Conservation (phyloP, 2,329 filamentous ascomycete genomes). For the Paraphaeosphaeria sporulosa region DNA sequence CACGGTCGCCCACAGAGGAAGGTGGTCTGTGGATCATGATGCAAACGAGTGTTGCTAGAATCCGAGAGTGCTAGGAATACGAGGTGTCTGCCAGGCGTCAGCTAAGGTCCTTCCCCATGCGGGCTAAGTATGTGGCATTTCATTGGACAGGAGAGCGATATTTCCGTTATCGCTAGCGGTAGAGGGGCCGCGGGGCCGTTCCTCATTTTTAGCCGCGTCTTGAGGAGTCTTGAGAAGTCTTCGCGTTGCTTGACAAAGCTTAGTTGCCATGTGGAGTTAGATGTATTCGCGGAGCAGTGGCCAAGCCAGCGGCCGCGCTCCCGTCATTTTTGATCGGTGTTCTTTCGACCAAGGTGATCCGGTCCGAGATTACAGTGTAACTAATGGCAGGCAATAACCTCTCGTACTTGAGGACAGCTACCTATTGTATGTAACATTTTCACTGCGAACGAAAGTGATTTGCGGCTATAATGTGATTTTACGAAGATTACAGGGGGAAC, state of each 20-base stretch:
- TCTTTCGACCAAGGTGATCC: neutral
- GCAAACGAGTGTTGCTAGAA: neutral
- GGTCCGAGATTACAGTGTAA: neutral
- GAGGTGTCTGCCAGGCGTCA: neutral
- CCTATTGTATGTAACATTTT: neutral
- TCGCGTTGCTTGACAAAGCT: neutral
- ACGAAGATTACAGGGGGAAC: neutral
- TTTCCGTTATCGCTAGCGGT: neutral
- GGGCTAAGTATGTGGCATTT: neutral
- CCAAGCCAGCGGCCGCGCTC: neutral
- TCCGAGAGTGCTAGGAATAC: neutral
- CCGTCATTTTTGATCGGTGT: neutral
- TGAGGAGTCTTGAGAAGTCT: neutral
- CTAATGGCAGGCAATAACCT: neutral
- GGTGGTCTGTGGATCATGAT: neutral
- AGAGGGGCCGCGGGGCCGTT: neutral
- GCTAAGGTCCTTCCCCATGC: neutral
- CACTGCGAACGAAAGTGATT: neutral
- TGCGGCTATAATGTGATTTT: neutral
- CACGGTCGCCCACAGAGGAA: neutral
- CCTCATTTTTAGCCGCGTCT: neutral
- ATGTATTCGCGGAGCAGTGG: neutral
- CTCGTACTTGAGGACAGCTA: neutral
- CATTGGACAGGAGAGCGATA: neutral
- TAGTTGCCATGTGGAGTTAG: neutral